Percentiles rank a stretch among this genome's conserved stretches.
Conservation (phyloP, 805 yeast genomes). For the Myxozyma nipponensis region DNA sequence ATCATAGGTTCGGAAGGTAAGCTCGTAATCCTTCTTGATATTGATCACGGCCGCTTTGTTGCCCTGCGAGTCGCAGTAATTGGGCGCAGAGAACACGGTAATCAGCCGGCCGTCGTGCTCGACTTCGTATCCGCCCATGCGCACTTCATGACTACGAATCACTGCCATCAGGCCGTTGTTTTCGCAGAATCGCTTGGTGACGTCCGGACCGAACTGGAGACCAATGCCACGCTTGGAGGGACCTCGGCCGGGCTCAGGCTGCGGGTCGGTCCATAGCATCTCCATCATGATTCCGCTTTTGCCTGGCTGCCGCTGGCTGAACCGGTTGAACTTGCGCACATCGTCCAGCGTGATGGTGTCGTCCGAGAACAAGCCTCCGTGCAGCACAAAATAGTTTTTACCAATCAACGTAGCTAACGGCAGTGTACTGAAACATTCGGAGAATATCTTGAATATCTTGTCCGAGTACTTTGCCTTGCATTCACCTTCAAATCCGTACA, state of each 20-base stretch:
- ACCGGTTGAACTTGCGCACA: constrained; percentile 66
- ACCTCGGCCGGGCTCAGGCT: constrained; percentile 66
- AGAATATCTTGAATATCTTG: constrained; percentile 72
- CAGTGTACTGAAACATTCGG: constrained; percentile 78
- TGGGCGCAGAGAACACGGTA: constrained; percentile 98
- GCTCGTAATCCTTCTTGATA: constrained; percentile 48
- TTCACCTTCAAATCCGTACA: constrained; percentile 95
- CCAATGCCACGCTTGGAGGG: constrained; percentile 95
- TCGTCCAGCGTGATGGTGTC: constrained; percentile 69
- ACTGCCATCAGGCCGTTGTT: constrained; percentile 69
- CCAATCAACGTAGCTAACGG: constrained; percentile 85
- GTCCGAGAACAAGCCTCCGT: constrained; percentile 89
- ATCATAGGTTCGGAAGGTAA: constrained; percentile 54
- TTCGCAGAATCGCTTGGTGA: constrained; percentile 74
- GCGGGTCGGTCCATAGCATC: constrained; percentile 96
- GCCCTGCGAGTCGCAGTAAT: constrained; percentile 80
- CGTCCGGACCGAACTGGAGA: constrained; percentile 93
- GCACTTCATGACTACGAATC: constrained; percentile 91
- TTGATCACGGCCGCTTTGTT: constrained; percentile 88
- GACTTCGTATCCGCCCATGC: constrained; percentile 82
- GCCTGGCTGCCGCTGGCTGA: constrained; percentile 69
- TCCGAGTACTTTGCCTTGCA: constrained; percentile 86
- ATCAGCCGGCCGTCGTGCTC: constrained; percentile 84
- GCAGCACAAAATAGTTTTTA: constrained; percentile 78
- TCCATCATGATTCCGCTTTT: constrained; percentile 94